These are phyloP conservation scores for Fusarium circinatum DNA, from an alignment of 2,329 filamentous ascomycete genomes.

Conservation along the genomic window DNA sequence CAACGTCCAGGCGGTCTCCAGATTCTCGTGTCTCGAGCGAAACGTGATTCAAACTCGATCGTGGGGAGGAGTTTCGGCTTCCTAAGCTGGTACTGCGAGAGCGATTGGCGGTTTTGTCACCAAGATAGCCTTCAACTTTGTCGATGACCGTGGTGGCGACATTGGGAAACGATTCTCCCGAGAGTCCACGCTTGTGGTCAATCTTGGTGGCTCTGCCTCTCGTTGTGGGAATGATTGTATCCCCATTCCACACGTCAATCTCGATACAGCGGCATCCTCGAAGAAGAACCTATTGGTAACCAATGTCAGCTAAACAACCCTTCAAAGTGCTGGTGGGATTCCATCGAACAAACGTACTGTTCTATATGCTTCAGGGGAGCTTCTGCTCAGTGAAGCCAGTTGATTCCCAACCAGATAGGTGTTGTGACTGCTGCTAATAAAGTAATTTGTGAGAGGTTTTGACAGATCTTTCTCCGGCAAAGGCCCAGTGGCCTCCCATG, in stretches of 20 bases:
- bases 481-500: conserved; percentile 57
- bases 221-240: conserved; percentile 52
- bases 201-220: conserved; percentile 52
- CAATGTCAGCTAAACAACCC: not conserved
- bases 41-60: conserved; percentile 44
- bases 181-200: conserved; percentile 60
- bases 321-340: not conserved
- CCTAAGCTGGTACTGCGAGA: conserved; percentile 55
- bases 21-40: conserved; percentile 47
- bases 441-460: conserved; percentile 85
- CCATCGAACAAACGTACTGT: conserved; percentile 62
- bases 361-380: conserved; percentile 81
- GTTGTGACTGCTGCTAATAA: conserved; percentile 94
- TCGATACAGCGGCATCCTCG: conserved; percentile 90
- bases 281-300: conserved; percentile 67
- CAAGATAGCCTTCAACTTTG: conserved; percentile 49
- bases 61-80: conserved; percentile 48
- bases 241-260: conserved; percentile 93
- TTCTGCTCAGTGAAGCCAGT: conserved; percentile 71
- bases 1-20: conserved; percentile 49
- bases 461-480: conserved; percentile 65
- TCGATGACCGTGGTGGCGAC: conserved; percentile 55
- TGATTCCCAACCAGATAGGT: conserved; percentile 92
- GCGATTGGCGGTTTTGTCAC: conserved; percentile 46
- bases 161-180: conserved; percentile 58